Conservation (phyloP, 345 rosid genomes). For the Noccaea caerulescens region DNA sequence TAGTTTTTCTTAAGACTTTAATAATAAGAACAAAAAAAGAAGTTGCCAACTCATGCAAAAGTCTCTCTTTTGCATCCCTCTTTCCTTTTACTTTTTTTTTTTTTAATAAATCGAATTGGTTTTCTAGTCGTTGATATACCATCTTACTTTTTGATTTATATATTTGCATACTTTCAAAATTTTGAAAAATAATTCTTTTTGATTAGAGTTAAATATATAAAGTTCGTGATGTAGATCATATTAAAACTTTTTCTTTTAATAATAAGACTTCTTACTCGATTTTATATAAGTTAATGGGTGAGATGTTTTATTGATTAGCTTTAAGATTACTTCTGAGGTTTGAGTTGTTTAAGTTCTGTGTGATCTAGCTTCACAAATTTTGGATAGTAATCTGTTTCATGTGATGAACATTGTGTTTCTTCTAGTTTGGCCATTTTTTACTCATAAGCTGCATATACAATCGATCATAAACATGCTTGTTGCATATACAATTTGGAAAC, state of each 20-base stretch:
- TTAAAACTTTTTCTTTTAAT: conserved; percentile 2
- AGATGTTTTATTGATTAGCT: conserved; percentile 4
- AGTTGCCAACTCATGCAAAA: conserved; percentile 45
- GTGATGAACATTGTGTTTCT: neutral
- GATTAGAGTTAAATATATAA: neutral
- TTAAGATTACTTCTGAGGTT: neutral
- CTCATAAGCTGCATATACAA: neutral
- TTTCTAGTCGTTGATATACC: neutral
- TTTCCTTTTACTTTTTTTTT: conserved; percentile 37
- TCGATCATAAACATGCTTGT: too few relatives aligned
- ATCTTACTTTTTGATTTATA: neutral
- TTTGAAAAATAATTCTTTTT: neutral
- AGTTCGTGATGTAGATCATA: conserved; percentile 4
- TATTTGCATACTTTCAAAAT: neutral
- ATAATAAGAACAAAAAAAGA: conserved; percentile 34
- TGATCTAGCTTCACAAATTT: neutral
- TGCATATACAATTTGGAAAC: too few relatives aligned
- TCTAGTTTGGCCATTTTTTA: neutral
- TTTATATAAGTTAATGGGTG: conserved; percentile 20
- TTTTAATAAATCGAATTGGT: conserved; percentile 18
- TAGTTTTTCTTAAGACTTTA: conserved; percentile 22
- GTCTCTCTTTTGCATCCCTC: conserved; percentile 43
- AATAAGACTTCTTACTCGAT: neutral
- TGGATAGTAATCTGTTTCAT: neutral
- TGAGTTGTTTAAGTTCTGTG: neutral